Base-by-base conservation (phyloP, 805 yeast species). In the Sugiyamaella smithiae region DNA sequence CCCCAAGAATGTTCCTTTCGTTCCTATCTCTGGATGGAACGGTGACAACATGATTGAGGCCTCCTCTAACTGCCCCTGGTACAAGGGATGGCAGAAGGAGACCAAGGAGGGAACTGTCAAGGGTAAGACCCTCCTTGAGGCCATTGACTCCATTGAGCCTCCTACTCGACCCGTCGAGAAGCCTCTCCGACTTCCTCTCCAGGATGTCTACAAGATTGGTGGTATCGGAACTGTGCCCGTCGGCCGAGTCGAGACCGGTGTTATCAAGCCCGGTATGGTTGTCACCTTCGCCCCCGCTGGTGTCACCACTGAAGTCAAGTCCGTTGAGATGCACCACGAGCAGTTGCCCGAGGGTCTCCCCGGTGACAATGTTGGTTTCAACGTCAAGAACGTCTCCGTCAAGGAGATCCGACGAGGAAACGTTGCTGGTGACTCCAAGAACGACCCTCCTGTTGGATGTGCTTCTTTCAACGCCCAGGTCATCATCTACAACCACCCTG, bases 231-330 rank as follows among this genome's bases (percentile, higher is more conserved):
- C 91, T 67, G 95, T 86, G 78, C 91, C 93, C 74, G 88, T 84
- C 77, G 95, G 95, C 67, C 84, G 93, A 79, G 89, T 86, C 67
- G 93, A 86, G 80, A 86, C 95, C 73, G 95, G 95, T 80, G 75
- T 81, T 61, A 85, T 86, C 77, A 85, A 85, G 81, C 82, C 91
- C 68, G 95, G 93, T 78, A 86, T 85, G 88, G 82, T 85, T 67
- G 90, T 85, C 57, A 76, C 87, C 67, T 84, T 85, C 67, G 89
- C 95, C 71, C 95, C 95, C 74, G 85, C 90, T 67, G 88, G 87
- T 73, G 88, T 85, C 69, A 82, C 88, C 71, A 85, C 93, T 66
- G 88, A 84, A 72, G 93, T 86, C 71, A 88, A 87, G 80, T 81
- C 90, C 72, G 89, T 86, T 62, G 88, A 82, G 74, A 81, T 85